Evolutionary conservation across 2,329 filamentous ascomycete genomes (phyloP).

Genomic region (Acrocalymma vagum): DNA sequence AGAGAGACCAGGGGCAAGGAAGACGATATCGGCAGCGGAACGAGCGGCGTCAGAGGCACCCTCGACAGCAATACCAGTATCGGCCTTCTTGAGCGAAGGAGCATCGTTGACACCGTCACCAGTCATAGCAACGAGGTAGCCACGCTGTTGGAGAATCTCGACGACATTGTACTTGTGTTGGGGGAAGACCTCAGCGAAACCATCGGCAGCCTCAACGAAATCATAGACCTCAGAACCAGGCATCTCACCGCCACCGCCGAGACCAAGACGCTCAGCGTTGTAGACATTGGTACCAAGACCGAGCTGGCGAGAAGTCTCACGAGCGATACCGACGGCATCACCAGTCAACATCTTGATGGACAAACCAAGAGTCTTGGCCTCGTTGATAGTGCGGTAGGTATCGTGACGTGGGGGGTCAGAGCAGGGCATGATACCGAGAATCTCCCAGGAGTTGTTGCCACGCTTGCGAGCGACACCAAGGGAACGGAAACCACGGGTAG

Average conservation of each 20-base stretch:
- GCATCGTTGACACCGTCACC: slow-evolving; percentile 96
- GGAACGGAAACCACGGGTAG: slow-evolving; percentile 91
- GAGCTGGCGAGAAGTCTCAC: slow-evolving; percentile 89
- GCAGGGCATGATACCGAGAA: slow-evolving; percentile 95
- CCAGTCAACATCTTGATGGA: slow-evolving; percentile 97
- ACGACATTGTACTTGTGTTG: slow-evolving; percentile 97
- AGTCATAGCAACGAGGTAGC: slow-evolving; percentile 94
- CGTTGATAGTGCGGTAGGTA: slow-evolving; percentile 87
- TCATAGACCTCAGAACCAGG: slow-evolving; percentile 93
- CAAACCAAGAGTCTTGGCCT: slow-evolving; percentile 86
- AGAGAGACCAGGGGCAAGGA: slow-evolving; percentile 88
- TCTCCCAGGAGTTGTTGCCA: slow-evolving; percentile 83
- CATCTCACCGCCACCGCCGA: slow-evolving; percentile 91
- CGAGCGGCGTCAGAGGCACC: slow-evolving; percentile 90
- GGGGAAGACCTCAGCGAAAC: slow-evolving; percentile 93
- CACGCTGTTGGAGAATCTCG: slow-evolving; percentile 91
- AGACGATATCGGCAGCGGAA: slow-evolving; percentile 92
- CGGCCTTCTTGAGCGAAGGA: slow-evolving; percentile 92
- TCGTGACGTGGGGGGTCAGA: slow-evolving; percentile 91
- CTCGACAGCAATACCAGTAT: slow-evolving; percentile 94
- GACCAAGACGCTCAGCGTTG: slow-evolving; percentile 90
- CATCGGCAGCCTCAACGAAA: slow-evolving; percentile 94
- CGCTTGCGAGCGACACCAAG: slow-evolving; percentile 93
- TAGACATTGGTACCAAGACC: slow-evolving; percentile 93
- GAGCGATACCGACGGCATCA: slow-evolving; percentile 91